Percentiles rank a stretch among this genome's conserved stretches.
These are phyloP conservation scores for Gossypium turneri DNA, from an alignment of 345 rosid genomes.

Conservation along the genomic window DNA sequence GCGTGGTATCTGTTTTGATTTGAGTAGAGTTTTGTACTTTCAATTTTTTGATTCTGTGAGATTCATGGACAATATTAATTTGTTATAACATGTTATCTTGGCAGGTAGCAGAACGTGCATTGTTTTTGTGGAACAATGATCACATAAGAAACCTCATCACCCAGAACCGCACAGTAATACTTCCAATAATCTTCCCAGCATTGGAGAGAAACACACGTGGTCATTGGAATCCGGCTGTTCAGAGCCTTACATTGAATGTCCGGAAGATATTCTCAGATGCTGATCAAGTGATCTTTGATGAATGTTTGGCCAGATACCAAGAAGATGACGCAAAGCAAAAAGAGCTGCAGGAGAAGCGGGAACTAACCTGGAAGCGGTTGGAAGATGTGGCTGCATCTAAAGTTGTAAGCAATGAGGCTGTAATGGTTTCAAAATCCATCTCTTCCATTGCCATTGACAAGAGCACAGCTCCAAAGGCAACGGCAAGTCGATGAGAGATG, in stretches of 20 bases:
- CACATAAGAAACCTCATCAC: slow-evolving; percentile 52
- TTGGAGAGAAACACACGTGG: slow-evolving; percentile 46
- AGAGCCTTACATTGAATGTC: slow-evolving; percentile 56
- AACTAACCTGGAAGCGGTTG: slow-evolving; percentile 57
- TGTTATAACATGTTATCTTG: slow-evolving; percentile 4
- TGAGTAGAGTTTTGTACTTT: background rate
- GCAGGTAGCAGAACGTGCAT: slow-evolving; percentile 65
- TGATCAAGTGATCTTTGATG: slow-evolving; percentile 61
- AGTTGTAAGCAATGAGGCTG: slow-evolving; percentile 51
- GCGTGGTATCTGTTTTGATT: background rate
- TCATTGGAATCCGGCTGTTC: slow-evolving; percentile 68
- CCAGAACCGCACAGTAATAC: slow-evolving; percentile 42
- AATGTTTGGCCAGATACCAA: slow-evolving; percentile 55
- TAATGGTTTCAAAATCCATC: slow-evolving; percentile 43
- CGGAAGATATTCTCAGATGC: slow-evolving; percentile 54
- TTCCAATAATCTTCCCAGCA: slow-evolving; percentile 59
- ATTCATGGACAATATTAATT: background rate
- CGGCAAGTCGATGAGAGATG: slow-evolving; percentile 35
- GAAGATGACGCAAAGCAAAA: slow-evolving; percentile 49
- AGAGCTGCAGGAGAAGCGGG: slow-evolving; percentile 45
- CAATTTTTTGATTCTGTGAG: background rate
- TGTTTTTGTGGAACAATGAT: slow-evolving; percentile 66
- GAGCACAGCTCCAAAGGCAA: slow-evolving; percentile 35
- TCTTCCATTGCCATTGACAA: slow-evolving; percentile 44
- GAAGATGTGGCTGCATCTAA: slow-evolving; percentile 66